These are phyloP conservation scores for Salix brachista DNA, from an alignment of 345 rosid species.

Conservation along the genomic window DNA sequence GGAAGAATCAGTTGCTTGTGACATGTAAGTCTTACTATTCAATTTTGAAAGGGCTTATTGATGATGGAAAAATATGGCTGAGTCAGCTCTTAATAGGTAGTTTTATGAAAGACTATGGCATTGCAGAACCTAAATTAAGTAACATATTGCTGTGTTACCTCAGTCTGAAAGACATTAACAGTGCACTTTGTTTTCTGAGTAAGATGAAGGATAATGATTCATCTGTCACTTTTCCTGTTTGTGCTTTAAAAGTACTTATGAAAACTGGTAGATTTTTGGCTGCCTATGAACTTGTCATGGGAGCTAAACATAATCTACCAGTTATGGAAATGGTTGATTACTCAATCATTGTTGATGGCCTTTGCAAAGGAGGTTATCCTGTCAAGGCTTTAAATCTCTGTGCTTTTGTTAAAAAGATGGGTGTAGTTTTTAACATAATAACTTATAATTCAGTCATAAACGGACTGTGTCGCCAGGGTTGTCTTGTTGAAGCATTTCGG, in stretches of 20 bases:
- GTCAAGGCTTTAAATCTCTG: conserved; percentile 63
- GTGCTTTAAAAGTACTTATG: conserved; percentile 43
- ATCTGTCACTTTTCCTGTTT: conserved; percentile 32
- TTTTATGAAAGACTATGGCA: conserved; percentile 47
- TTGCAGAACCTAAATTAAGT: conserved; percentile 34
- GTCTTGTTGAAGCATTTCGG: conserved; percentile 81
- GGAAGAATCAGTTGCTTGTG: conserved; percentile 35
- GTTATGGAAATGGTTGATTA: conserved; percentile 60
- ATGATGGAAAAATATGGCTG: conserved; percentile 19
- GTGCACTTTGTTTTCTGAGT: conserved; percentile 35
- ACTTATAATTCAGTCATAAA: conserved; percentile 65
- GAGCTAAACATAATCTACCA: conserved; percentile 37
- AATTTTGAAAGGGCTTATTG: conserved; percentile 34
- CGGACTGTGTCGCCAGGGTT: conserved; percentile 75
- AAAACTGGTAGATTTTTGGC: conserved; percentile 48
- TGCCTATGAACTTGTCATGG: conserved; percentile 54
- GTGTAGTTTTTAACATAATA: conserved; percentile 48
- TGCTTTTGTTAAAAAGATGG: conserved; percentile 46
- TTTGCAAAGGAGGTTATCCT: conserved; percentile 65
- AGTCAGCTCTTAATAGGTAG: conserved; percentile 35
- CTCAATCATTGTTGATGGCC: conserved; percentile 54
- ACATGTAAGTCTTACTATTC: conserved; percentile 38
- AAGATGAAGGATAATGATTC: conserved; percentile 30
- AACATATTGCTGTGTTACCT: conserved; percentile 40
- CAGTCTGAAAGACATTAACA: conserved; percentile 37